phyloP scores from a whole-genome alignment of 768 basidiomycete genomes.

The Leucosporidium creatinivorum region DNA sequence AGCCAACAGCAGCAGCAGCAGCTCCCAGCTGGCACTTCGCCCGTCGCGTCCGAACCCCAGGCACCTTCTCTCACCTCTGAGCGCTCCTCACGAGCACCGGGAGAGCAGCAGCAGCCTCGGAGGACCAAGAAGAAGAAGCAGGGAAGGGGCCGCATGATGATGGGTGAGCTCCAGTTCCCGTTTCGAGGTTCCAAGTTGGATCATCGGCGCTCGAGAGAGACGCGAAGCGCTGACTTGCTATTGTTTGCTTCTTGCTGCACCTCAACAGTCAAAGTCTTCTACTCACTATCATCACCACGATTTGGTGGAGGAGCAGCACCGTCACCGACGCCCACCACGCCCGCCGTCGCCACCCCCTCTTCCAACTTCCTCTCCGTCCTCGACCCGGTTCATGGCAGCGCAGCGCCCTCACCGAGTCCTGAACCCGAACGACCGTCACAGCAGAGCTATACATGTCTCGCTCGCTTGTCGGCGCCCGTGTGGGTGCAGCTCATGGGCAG shows the following conservation, averaged over 20 bases:
- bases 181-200: neutral
- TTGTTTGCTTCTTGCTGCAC: neutral
- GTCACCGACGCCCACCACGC: neutral
- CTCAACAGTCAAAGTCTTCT: slow-evolving; percentile 32
- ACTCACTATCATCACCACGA: slow-evolving; percentile 24
- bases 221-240: neutral
- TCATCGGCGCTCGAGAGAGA: neutral
- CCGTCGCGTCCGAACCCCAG: neutral
- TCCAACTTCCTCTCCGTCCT: neutral
- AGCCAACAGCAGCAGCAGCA: neutral
- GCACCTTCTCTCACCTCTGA: neutral
- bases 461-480: slow-evolving; percentile 22
- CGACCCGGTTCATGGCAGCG: neutral
- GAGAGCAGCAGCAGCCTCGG: neutral
- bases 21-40: neutral
- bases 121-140: neutral
- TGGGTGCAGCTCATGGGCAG: slow-evolving; percentile 24
- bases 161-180: slow-evolving; percentile 12
- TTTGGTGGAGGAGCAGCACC: neutral
- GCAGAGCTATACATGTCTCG: slow-evolving; percentile 23
- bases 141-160: slow-evolving; percentile 24
- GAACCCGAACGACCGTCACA: neutral
- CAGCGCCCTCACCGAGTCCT: neutral
- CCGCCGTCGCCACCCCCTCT: neutral
- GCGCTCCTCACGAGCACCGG: neutral